Conservation (phyloP, 2,329 filamentous ascomycete genomes). For the Sporothrix variecibatus region DNA sequence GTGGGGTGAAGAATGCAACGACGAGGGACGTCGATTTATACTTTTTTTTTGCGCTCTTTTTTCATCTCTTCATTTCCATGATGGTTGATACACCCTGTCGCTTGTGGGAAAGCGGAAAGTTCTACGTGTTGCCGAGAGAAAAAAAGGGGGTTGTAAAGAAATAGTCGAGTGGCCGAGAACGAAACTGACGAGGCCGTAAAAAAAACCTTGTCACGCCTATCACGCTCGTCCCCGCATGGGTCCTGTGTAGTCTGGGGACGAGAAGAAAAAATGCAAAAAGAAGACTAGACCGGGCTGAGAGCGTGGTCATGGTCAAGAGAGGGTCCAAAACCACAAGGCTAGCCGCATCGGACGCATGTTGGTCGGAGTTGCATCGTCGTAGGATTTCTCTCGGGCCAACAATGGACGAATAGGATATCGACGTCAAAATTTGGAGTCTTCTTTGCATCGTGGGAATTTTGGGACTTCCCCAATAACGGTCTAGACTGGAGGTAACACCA, state of each 20-base stretch:
- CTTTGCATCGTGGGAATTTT: neutral
- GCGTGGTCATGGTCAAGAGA: too few relatives aligned
- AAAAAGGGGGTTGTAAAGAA: too few relatives aligned
- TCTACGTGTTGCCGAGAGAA: too few relatives aligned
- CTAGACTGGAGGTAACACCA: neutral
- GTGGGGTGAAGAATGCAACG: neutral
- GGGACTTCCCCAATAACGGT: neutral
- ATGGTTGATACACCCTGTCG: neutral
- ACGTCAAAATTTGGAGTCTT: neutral
- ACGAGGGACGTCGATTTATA: neutral
- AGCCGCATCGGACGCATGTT: neutral
- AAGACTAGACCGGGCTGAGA: neutral
- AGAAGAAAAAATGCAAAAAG: neutral
- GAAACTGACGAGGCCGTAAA: too few relatives aligned
- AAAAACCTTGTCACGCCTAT: too few relatives aligned
- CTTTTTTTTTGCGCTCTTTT: neutral
- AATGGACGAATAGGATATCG: neutral
- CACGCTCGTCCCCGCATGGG: neutral
- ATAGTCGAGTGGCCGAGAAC: too few relatives aligned
- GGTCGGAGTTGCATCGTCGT: neutral
- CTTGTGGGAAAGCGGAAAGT: too few relatives aligned
- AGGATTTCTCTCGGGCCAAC: neutral
- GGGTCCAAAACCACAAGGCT: neutral
- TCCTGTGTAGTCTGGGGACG: neutral
- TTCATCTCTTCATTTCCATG: neutral